Evolutionary conservation across 768 basidiomycete species (phyloP), one percentile per base, ranked within the genome.

Genomic region (Lyophyllum semitale): DNA sequence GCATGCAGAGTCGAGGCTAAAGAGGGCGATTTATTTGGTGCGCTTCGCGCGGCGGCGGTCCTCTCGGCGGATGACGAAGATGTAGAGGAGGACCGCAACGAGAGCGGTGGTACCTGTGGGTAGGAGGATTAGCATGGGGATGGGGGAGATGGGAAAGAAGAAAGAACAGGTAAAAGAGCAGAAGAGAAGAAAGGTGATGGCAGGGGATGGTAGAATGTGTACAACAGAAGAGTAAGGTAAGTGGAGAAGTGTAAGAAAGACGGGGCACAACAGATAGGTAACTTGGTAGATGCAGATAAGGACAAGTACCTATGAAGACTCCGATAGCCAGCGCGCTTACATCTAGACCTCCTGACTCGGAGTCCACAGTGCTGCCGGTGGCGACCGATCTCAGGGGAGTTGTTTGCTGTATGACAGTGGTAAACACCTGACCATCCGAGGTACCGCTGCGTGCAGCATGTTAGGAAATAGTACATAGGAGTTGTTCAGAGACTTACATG

Each of bases 301-400:
- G n/a, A n/a, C n/a, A n/a, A n/a, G 41, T 58, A 58, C 81, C 82
- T 53, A 80, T 81, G n/a, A 83, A 77, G 3, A 77, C 75, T n/a
- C 78, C 78, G 9, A 82, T 82, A 3, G 81, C 75, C 53, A 84
- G 82, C 3, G 80, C 70, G 29, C 73, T 78, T 0, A 71, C 73
- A 53, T 72, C 67, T 18, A 55, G n/a, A n/a, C n/a, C n/a, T n/a
- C n/a, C 50, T 11, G 42, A 51, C 25, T 12, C 42, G 27, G n/a
- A 53, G 27, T 8, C 20, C 4, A 60, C 13, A 0, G 55, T 9
- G 8, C 48, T 1, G 5, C 4, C 17, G 3, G 73, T 60, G 26
- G 65, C 52, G 22, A 55, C 57, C 7, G 61, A 33, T 1, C 71
- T 70, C 35, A 70, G 15, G 27, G 67, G 63, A 20, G 64, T 64